These are phyloP conservation scores for Bruguiera parviflora DNA, from an alignment of 345 rosid species.

Conservation along the genomic window DNA sequence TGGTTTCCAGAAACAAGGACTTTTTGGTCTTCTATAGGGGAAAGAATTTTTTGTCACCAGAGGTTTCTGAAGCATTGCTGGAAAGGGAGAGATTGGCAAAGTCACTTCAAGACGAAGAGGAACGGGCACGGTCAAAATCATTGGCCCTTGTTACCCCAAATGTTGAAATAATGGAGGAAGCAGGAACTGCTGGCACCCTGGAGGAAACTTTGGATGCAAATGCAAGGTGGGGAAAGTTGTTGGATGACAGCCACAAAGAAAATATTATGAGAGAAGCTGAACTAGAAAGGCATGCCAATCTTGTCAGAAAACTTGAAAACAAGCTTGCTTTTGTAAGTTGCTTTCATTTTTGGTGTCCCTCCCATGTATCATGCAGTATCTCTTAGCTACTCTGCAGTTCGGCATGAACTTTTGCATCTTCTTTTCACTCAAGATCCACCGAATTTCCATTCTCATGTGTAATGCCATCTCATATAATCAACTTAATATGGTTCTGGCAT, in stretches of 20 bases:
- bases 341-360: conserved; percentile 3
- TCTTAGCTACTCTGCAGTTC: background rate
- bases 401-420: background rate
- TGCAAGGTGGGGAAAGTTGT: conserved; percentile 68
- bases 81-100: conserved; percentile 76
- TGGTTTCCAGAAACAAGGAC: conserved; percentile 86
- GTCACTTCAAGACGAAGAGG: conserved; percentile 72
- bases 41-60: conserved; percentile 69
- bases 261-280: conserved; percentile 66
- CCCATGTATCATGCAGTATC: conserved; percentile 4
- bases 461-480: background rate
- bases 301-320: conserved; percentile 65
- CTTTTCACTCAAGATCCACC: background rate
- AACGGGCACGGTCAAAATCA: conserved; percentile 74
- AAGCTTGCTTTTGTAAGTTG: conserved; percentile 75
- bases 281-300: conserved; percentile 53
- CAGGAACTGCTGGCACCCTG: conserved; percentile 74
- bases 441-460: background rate
- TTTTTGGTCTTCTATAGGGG: conserved; percentile 94
- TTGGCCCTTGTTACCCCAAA: conserved; percentile 49
- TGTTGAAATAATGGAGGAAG: conserved; percentile 33
- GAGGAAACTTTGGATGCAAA: conserved; percentile 81
- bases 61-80: conserved; percentile 67
- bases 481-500: background rate
- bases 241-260: conserved; percentile 49